Evolutionary conservation across 1,139 yeast genomes (phyloP).

Genomic region (Suhomyces panamericanus): DNA sequence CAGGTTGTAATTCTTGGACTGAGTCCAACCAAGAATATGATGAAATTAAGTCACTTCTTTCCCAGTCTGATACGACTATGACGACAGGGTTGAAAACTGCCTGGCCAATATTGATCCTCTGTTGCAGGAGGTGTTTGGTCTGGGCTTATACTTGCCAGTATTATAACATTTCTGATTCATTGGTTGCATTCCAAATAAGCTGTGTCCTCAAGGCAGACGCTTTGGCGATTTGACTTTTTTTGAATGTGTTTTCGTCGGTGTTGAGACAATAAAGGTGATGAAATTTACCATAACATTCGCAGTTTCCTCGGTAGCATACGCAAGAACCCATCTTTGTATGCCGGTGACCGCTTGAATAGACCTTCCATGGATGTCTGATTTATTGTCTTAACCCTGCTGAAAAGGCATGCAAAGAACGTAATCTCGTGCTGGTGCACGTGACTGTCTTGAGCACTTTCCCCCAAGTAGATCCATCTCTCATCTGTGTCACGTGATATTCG

Average conservation of each 20-base stretch:
- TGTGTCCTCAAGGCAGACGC: conserved; percentile 15
- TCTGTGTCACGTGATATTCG: not conserved
- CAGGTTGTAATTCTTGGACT: conserved; percentile 9
- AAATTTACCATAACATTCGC: conserved; percentile 80
- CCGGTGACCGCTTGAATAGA: conserved; percentile 71
- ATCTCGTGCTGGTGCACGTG: not conserved
- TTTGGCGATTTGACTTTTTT: conserved; percentile 10
- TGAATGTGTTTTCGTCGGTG: conserved; percentile 12
- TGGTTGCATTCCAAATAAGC: conserved; percentile 11
- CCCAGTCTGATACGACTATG: conserved; percentile 86
- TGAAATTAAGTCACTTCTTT: conserved; percentile 70
- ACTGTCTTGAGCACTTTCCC: not conserved
- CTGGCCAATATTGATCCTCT: conserved; percentile 34
- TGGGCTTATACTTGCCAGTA: conserved; percentile 84
- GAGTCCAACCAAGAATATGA: conserved; percentile 34
- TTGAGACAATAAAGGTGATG: conserved; percentile 52
- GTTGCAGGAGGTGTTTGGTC: conserved; percentile 38
- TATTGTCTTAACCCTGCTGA: conserved; percentile 12
- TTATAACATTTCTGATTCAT: conserved; percentile 66
- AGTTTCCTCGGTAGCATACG: conserved; percentile 91
- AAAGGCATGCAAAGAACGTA: conserved; percentile 10
- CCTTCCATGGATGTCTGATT: conserved; percentile 77
- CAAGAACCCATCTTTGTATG: conserved; percentile 78
- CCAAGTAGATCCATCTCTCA: not conserved
- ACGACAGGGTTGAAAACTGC: conserved; percentile 77